Base-by-base conservation (phyloP, 257 asterid species). In the Vinca minor region DNA sequence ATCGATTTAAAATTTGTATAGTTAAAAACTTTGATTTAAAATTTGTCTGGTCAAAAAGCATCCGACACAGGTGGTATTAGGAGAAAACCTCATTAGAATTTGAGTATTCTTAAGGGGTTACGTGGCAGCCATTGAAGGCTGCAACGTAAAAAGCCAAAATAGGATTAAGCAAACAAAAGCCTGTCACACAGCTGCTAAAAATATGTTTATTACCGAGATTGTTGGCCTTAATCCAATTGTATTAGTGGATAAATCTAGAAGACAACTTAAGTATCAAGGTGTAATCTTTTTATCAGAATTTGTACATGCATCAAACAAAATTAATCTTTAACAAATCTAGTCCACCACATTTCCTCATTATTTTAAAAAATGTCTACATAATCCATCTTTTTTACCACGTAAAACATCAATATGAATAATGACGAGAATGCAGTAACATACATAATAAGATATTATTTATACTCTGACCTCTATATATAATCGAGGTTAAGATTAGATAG, bases 141-240 rank as follows among this genome's bases (percentile, higher is more conserved):
- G 60, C 39, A 28, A 31, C 13, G 47, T n/a, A 41, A 47, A 63
- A 63, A 54, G 20, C 38, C 36, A 29, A 54, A 41, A 15, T 14
- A 4, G 39, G 39, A 17, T 62, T 13, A 41, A n/a, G n/a, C 10
- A 3, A 35, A 62, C 4, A 34, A 64, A 54, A 34, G 62, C 20
- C 38, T 36, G 71, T 64, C 55, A 3, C 56, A n/a, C 7, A 38
- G 61, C 75, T 64, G 59, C 7, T 34, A 64, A 63, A 44, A 55
- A 14, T 38, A 34, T 38, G 45, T 45, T 54, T 67, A 48, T 31
- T 38, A 31, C 66, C 64, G 26, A 31, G 44, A 73, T 68, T 71
- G 80, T 78, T 78, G 78, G 77, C 67, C 66, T 42, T 71, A 68
- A 65, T 71, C 71, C 73, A 55, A 68, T 34, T 7, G 38, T 34